These are phyloP conservation scores for Phallus indusiatus DNA, from an alignment of 768 basidiomycete species.

Conservation along the genomic window DNA sequence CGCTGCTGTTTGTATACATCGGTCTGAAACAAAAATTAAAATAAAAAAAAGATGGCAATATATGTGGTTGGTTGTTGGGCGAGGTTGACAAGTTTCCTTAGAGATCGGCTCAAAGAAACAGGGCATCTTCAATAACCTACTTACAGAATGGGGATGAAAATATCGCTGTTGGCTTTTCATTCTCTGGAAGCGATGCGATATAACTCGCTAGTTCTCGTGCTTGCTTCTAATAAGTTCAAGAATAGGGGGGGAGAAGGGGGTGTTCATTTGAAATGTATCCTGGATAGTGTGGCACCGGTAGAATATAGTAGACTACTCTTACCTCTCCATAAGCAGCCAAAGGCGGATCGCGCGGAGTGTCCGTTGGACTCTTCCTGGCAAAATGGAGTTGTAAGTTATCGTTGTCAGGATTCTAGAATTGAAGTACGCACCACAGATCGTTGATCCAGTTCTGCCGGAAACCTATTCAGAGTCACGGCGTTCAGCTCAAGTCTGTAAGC, in stretches of 20 bases:
- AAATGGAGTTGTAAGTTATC: conserved; percentile 9
- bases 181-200: conserved; percentile 52
- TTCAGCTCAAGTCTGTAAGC: conserved; percentile 6
- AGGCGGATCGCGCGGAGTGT: conserved; percentile 64
- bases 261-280: neutral
- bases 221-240: conserved; percentile 43
- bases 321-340: conserved; percentile 67
- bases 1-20: conserved; percentile 74
- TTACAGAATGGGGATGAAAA: conserved; percentile 82
- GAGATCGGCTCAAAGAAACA: neutral
- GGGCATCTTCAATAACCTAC: too few species aligned
- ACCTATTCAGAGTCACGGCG: conserved; percentile 36
- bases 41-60: neutral
- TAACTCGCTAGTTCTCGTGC: conserved; percentile 63
- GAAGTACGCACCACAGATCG: conserved; percentile 43
- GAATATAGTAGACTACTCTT: conserved; percentile 2
- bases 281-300: neutral
- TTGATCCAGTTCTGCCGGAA: conserved; percentile 70
- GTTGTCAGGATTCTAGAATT: neutral
- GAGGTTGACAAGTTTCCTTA: neutral
- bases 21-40: conserved; percentile 54
- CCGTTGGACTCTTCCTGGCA: conserved; percentile 54
- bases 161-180: conserved; percentile 64
- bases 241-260: neutral
- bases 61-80: too few species aligned